These are phyloP conservation scores for Neonectria sp. DNA, from an alignment of 2,329 filamentous ascomycete species.

Conservation along the genomic window DNA sequence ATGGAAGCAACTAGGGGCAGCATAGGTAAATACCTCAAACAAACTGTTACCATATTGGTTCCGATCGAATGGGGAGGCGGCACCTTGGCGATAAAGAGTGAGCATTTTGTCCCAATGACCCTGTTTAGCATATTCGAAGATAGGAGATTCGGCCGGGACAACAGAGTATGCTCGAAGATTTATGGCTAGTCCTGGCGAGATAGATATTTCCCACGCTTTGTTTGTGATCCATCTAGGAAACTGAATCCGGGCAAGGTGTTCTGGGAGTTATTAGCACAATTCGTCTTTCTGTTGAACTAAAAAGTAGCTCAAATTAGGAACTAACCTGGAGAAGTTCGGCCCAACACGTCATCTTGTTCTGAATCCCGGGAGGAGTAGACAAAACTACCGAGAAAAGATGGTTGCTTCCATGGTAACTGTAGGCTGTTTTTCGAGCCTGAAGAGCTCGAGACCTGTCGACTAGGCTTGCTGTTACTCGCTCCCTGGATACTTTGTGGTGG, in stretches of 20 bases:
- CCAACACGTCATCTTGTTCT: not conserved
- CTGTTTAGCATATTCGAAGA: not conserved
- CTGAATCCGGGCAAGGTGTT: not conserved
- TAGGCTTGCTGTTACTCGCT: not conserved
- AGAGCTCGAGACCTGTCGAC: not conserved
- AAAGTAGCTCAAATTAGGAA: not conserved
- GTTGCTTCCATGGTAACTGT: not conserved
- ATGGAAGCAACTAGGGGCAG: not conserved
- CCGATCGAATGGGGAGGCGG: not conserved
- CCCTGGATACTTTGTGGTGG: not conserved
- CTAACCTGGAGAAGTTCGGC: not conserved
- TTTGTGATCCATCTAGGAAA: constrained; percentile 6
- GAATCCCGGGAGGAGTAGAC: not conserved
- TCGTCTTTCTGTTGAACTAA: too few relatives aligned
- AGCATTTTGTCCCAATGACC: not conserved
- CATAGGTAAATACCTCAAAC: not conserved
- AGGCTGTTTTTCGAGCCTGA: not conserved
- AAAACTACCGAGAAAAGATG: not conserved
- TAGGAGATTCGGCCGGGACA: not conserved
- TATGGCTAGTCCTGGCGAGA: not conserved
- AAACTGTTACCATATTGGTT: not conserved
- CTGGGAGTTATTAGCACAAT: not conserved
- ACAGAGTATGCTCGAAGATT: not conserved
- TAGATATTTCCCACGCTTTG: not conserved
- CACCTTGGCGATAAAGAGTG: not conserved